phyloP scores from a whole-genome alignment of 352 stramenopile species.

The Paralagenidium karlingii region DNA sequence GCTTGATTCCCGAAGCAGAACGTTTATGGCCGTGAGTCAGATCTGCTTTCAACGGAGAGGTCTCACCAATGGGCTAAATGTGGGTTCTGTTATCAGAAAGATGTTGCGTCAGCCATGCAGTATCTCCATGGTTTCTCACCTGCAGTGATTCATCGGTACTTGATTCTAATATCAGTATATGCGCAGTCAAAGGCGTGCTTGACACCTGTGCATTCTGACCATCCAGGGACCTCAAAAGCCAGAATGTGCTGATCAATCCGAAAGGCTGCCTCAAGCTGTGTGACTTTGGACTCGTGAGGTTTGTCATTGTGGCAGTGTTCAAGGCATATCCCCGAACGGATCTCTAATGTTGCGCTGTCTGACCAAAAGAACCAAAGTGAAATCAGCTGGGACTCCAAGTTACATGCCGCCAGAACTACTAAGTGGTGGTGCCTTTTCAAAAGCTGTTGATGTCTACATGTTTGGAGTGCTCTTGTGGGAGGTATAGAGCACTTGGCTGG shows the following conservation, averaged over 20 bases:
- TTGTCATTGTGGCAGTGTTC: background rate
- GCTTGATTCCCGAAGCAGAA: too few relatives aligned
- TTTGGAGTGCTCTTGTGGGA: conserved; percentile 89
- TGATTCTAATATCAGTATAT: too few relatives aligned
- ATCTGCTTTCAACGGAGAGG: too few relatives aligned
- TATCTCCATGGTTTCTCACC: conserved; percentile 77
- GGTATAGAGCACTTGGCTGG: conserved; percentile 6
- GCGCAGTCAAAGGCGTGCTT: too few relatives aligned
- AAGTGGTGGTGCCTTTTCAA: conserved; percentile 68
- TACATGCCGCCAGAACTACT: conserved; percentile 87
- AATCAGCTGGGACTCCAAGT: conserved; percentile 76
- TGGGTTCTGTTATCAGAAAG: conserved; percentile 20
- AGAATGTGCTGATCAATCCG: conserved; percentile 74
- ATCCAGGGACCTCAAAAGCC: conserved; percentile 84
- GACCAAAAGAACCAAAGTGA: conserved; percentile 48
- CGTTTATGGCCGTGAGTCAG: too few relatives aligned
- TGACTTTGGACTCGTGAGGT: conserved; percentile 84
- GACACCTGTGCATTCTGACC: too few relatives aligned
- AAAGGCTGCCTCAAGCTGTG: conserved; percentile 79
- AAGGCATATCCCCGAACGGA: conserved; percentile 1
- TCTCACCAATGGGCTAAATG: too few relatives aligned
- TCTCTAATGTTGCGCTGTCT: background rate
- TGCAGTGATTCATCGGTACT: conserved; percentile 77
- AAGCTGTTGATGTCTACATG: conserved; percentile 87
- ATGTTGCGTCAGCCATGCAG: conserved; percentile 73